Percentiles rank a stretch among this genome's conserved stretches.
Evolutionary conservation across 2,329 filamentous ascomycete species (phyloP).

Genomic region (Fusarium phyllophilum): DNA sequence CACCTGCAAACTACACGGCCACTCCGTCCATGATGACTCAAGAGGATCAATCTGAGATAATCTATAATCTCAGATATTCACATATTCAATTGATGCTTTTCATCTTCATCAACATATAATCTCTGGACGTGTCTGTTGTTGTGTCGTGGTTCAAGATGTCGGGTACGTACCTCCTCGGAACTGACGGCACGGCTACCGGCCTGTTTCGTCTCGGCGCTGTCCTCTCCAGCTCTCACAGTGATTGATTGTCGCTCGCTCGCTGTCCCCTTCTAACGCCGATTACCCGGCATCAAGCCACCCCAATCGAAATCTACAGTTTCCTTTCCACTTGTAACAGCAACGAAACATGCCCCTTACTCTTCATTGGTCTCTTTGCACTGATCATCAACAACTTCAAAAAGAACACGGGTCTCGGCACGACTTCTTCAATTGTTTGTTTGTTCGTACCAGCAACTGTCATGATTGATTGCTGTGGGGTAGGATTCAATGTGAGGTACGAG

Average conservation of each 20-base stretch:
- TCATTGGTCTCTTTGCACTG: conserved; percentile 1
- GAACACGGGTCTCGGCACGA: conserved; percentile 6
- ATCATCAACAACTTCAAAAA: conserved; percentile 4
- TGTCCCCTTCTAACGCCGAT: conserved; percentile 7
- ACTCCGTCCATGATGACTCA: conserved; percentile 5
- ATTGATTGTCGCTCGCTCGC: not conserved
- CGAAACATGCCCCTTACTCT: conserved; percentile 6
- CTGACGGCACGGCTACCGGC: conserved; percentile 43
- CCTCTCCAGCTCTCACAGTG: conserved; percentile 12
- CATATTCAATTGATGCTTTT: not conserved
- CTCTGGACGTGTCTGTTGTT: not conserved
- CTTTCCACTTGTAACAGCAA: conserved; percentile 17
- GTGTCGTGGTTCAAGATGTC: not conserved
- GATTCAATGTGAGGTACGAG: not conserved
- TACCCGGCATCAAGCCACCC: conserved; percentile 18
- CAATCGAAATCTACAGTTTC: conserved; percentile 1
- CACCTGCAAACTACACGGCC: not conserved
- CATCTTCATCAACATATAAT: too few species aligned
- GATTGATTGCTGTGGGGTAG: not conserved
- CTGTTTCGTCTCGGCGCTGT: conserved; percentile 39
- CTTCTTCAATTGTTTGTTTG: not conserved
- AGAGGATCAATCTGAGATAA: not conserved
- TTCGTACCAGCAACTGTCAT: not conserved
- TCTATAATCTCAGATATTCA: not conserved
- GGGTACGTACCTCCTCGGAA: conserved; percentile 38